These are phyloP conservation scores for Paecilomyces niveus DNA, from an alignment of 2,329 filamentous ascomycete genomes.

Conservation along the genomic window DNA sequence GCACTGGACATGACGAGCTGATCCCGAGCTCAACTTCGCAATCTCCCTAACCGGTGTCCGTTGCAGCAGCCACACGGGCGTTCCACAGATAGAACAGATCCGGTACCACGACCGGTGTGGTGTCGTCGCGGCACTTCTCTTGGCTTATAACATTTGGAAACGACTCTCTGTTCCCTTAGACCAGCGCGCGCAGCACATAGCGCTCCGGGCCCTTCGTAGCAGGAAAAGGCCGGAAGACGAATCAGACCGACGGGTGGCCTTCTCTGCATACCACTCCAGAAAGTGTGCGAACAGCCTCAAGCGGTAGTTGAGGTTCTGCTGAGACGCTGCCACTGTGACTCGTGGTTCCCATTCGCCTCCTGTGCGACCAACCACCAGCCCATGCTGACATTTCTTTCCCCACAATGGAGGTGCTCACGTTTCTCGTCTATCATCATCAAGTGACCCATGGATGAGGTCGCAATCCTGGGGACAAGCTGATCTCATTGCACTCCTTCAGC, in stretches of 20 bases:
- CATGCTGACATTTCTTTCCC: neutral
- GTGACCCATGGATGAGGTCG: neutral
- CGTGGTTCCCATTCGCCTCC: neutral
- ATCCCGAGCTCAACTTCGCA: neutral
- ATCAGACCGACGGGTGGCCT: neutral
- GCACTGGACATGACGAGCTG: neutral
- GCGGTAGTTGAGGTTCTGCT: neutral
- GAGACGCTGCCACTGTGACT: neutral
- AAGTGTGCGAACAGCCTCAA: neutral
- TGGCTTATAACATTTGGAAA: neutral
- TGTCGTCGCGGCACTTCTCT: neutral
- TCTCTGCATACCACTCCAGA: neutral
- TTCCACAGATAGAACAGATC: neutral
- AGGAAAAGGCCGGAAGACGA: neutral
- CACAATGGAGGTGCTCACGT: neutral
- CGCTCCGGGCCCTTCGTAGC: neutral
- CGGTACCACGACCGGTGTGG: neutral
- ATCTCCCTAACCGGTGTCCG: neutral
- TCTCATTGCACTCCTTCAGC: neutral
- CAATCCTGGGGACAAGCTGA: neutral
- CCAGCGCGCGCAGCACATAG: neutral
- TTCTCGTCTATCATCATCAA: neutral
- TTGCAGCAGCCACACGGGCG: neutral
- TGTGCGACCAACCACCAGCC: neutral
- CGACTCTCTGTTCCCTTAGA: neutral